Base-by-base conservation (phyloP, 768 basidiomycete species). In the Tylopilus subfusipes region DNA sequence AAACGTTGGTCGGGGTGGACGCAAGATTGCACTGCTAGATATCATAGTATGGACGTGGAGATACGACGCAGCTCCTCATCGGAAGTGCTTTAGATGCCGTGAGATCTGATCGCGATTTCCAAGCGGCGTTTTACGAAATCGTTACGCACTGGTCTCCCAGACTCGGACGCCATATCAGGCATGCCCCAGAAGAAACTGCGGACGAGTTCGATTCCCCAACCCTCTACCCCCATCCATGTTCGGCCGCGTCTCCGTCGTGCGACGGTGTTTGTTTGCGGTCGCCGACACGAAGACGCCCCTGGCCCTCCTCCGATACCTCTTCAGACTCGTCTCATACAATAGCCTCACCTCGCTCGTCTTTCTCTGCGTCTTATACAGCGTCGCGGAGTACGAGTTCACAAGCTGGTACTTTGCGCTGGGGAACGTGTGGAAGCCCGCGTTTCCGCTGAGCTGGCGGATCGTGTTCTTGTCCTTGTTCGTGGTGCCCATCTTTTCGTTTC, bases 361-460 rank as follows among this genome's bases (percentile, higher is more conserved):
- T 3, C 14, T 57, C 38, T 51, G 7, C 38, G 1, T 50, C 42
- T 33, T 66, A 6, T 64, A 55, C 50, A 14, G 8, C 50, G 1
- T 53, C 19, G 52, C 54, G 5, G 63, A 64, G 24, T 34, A 53
- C 48, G 21, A 19, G 27, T 55, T 64, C 34, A 49, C 51, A 4
- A 3, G 18, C 2, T 36, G 42, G 42, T 66, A 60, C 55, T 52
- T 66, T 7, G 16, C 19, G 0, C 2, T 38, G 7, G 38, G 38
- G 16, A n/a, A 10, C 21, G 0, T 12, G 5, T 65, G 65, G 65
- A 52, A 50, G 29, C 62, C 64, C 2, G 58, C 52, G 0, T 65
- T 66, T 42, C 65, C 63, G 2, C 21, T 39, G 4, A 65, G 56
- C 30, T 65, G 63, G 63, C 64, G 54, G 24, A 3, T 67, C 1